Base-by-base conservation (phyloP, 331 rosid species). In the Telfairia occidentalis region DNA sequence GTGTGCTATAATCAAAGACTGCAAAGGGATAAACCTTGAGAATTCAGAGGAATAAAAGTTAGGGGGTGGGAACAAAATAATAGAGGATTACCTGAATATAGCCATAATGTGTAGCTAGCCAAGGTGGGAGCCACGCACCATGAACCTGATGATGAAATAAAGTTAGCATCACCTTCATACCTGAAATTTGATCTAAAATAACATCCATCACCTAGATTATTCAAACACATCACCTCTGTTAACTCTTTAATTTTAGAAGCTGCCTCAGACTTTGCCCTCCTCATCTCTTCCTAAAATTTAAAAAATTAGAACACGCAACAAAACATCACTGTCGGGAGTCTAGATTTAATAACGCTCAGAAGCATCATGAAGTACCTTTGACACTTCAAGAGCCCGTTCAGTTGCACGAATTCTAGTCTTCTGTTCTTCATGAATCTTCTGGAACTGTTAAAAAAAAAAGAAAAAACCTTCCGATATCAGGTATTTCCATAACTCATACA, bases 81-180 rank as follows among this genome's bases (percentile, higher is more conserved):
- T 23, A 43, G 37, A 28, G 18, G 43, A 71, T 46, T 71, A 71
- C 75, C 75, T 71, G 43, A 46, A 45, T 9, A 7, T 71, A 9
- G 58, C 2, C 58, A 71, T 71, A 71, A 76, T 92, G 96, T 29
- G 81, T 81, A 79, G 87, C 90, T 74, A 95, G 90, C 99, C 97
- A 95, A 76, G 89, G 90, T 34, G 99, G 99, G 82, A 95, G 86
- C 97, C 99, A 95, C 28, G 97, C 89, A 64, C 89, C 90, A 84
- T 90, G 96, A 80, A 78, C 88, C 99, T 95, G 88, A 80, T 80
- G 74, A 78, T 52, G 74, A 43, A 85, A 50, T 57, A 29, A 37
- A 42, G 34, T 50, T 54, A 76, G 79, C 78, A 61, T 81, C 82
- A 83, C 74, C 79, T 45, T 23, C 45, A 60, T 48, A 9, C 8